Evolutionary conservation across 2,329 filamentous ascomycete genomes (phyloP).

Genomic region (Graphiopsis chlorocephala): DNA sequence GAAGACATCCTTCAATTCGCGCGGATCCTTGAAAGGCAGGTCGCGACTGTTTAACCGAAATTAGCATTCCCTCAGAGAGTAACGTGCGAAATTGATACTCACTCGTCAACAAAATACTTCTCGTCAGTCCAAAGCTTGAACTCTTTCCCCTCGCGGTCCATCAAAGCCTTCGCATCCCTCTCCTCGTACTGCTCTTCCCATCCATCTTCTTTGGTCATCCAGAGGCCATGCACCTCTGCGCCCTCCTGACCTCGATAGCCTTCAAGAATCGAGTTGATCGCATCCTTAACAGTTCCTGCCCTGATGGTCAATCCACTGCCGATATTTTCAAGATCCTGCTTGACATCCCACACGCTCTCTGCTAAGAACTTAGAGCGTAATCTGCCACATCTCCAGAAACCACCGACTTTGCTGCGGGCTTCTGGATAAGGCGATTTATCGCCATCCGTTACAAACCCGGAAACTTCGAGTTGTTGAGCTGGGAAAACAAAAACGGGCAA

Average conservation of each 20-base stretch:
- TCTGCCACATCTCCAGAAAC: conserved; percentile 71
- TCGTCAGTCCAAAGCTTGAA: conserved; percentile 70
- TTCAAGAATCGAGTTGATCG: conserved; percentile 58
- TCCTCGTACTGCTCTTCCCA: conserved; percentile 69
- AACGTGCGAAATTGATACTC: conserved; percentile 37
- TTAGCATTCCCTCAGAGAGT: background rate
- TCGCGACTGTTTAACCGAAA: conserved; percentile 55
- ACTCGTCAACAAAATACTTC: conserved; percentile 80
- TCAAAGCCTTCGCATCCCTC: conserved; percentile 51
- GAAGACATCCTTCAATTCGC: conserved; percentile 70
- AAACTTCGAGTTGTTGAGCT: conserved; percentile 69
- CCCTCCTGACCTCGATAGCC: conserved; percentile 37
- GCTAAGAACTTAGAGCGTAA: conserved; percentile 70
- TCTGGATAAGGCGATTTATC: conserved; percentile 64
- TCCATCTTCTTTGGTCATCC: conserved; percentile 71
- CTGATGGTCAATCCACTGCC: conserved; percentile 63
- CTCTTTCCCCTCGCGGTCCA: conserved; percentile 52
- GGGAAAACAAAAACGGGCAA: conserved; percentile 69
- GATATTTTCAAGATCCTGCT: conserved; percentile 57
- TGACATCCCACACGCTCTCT: conserved; percentile 71
- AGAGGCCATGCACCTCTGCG: conserved; percentile 60
- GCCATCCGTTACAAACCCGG: conserved; percentile 63
- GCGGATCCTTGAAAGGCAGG: conserved; percentile 54
- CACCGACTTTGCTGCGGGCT: conserved; percentile 62
- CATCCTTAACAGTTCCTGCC: conserved; percentile 60